Conservation (phyloP, 2,329 filamentous ascomycete species). For the Penicillium olsonii region DNA sequence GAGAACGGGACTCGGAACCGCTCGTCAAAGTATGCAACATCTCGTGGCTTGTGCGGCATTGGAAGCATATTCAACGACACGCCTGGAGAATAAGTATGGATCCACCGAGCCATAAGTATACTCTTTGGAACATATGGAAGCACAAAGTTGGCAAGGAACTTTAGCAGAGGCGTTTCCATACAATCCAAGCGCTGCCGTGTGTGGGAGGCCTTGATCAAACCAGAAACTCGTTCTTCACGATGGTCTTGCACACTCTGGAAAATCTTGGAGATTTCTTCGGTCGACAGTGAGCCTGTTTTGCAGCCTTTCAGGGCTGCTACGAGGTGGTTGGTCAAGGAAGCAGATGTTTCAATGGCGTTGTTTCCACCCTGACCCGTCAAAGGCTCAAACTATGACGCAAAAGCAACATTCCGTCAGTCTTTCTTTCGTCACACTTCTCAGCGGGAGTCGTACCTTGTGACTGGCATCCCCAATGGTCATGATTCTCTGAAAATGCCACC, state of each 20-base stretch:
- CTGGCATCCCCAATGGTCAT: slow-evolving; percentile 20
- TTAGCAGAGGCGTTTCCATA: slow-evolving; percentile 16
- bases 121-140: slow-evolving; percentile 5
- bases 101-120: slow-evolving; percentile 1
- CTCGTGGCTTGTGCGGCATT: neutral
- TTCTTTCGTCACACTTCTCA: neutral
- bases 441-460: slow-evolving; percentile 13
- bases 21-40: slow-evolving; percentile 15
- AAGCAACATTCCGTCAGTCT: neutral
- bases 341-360: slow-evolving; percentile 21
- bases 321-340: slow-evolving; percentile 19
- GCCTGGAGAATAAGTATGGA: slow-evolving; percentile 2
- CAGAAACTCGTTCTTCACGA: slow-evolving; percentile 12
- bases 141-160: slow-evolving; percentile 10
- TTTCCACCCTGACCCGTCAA: slow-evolving; percentile 23
- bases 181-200: slow-evolving; percentile 18
- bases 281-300: neutral
- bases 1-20: slow-evolving; percentile 4
- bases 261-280: slow-evolving; percentile 1
- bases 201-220: slow-evolving; percentile 14
- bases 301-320: slow-evolving; percentile 1
- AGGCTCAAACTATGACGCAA: slow-evolving; percentile 14
- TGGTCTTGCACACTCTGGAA: slow-evolving; percentile 13
- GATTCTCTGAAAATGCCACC: slow-evolving; percentile 18
- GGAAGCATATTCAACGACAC: slow-evolving; percentile 17